phyloP scores from a whole-genome alignment of 179 eudicot species.

The Silene coronaria region DNA sequence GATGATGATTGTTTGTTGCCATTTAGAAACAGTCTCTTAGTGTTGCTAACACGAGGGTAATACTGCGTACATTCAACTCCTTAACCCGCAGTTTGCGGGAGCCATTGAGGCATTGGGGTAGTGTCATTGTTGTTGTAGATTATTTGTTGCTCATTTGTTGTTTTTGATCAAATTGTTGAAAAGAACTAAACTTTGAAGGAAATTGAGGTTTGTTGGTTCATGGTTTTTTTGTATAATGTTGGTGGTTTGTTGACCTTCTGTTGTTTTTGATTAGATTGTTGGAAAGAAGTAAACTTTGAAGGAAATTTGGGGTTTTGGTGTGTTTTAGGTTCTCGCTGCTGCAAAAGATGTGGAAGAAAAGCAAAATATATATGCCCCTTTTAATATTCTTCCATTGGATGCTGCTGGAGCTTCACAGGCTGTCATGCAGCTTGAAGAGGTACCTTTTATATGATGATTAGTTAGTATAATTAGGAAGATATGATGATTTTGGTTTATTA shows the following conservation, averaged over 20 bases:
- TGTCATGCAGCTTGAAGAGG: conserved; percentile 98
- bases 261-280: conserved; percentile 18
- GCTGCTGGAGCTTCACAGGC: conserved; percentile 92
- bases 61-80: no score
- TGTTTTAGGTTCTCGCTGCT: conserved; percentile 77
- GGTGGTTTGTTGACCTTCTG: no score
- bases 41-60: no score
- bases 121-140: not conserved
- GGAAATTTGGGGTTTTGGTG: conserved; percentile 3
- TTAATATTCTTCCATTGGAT: conserved; percentile 87
- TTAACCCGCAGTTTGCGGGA: not conserved
- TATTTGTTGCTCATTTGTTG: not conserved
- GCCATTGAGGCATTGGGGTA: not conserved
- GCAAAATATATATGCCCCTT: conserved; percentile 74
- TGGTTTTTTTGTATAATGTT: no score
- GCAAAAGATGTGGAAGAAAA: conserved; percentile 92
- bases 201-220: not conserved
- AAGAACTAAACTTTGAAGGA: not conserved
- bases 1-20: not conserved
- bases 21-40: no score
- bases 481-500: not conserved
- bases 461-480: not conserved
- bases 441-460: conserved; percentile 5
- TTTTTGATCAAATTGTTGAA: not conserved
- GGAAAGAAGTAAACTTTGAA: not conserved